Evolutionary conservation across 1,284 basidiomycete genomes (phyloP).

Genomic region (Binderoboletus segoi): DNA sequence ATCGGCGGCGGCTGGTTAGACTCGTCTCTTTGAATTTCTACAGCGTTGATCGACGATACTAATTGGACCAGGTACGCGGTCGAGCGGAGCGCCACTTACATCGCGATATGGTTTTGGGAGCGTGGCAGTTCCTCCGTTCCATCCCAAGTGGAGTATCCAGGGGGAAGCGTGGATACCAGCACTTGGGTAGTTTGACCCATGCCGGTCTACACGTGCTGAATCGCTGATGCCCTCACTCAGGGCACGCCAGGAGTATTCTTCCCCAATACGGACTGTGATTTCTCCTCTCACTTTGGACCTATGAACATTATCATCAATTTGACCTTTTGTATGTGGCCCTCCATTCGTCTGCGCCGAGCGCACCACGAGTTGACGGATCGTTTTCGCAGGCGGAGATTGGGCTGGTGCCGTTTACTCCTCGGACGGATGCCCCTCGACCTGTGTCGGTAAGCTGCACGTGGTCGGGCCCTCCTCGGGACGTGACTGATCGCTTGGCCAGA

Average conservation of each 20-base stretch:
- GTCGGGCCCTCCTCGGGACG: background rate
- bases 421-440: slow-evolving; percentile 37
- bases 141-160: slow-evolving; percentile 12
- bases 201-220: background rate
- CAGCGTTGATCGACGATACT: background rate
- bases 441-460: slow-evolving; percentile 31
- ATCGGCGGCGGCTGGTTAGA: slow-evolving; percentile 60
- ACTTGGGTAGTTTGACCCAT: slow-evolving; percentile 21
- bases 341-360: background rate
- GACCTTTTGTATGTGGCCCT: slow-evolving; percentile 30
- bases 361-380: background rate
- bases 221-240: slow-evolving; percentile 2
- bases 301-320: slow-evolving; percentile 28
- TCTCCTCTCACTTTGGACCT: slow-evolving; percentile 19
- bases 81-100: slow-evolving; percentile 17
- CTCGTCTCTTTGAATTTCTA: background rate
- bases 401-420: slow-evolving; percentile 38
- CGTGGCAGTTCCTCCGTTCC: slow-evolving; percentile 21
- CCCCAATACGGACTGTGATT: slow-evolving; percentile 19
- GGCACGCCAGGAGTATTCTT: slow-evolving; percentile 27
- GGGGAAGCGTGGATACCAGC: slow-evolving; percentile 20
- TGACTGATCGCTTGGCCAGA: slow-evolving; percentile 7
- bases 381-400: slow-evolving; percentile 42
- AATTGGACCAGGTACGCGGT: slow-evolving; percentile 26
- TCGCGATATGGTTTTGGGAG: slow-evolving; percentile 32